Conservation (phyloP, 768 basidiomycete genomes). For the Clitopilus passeckerianus region DNA sequence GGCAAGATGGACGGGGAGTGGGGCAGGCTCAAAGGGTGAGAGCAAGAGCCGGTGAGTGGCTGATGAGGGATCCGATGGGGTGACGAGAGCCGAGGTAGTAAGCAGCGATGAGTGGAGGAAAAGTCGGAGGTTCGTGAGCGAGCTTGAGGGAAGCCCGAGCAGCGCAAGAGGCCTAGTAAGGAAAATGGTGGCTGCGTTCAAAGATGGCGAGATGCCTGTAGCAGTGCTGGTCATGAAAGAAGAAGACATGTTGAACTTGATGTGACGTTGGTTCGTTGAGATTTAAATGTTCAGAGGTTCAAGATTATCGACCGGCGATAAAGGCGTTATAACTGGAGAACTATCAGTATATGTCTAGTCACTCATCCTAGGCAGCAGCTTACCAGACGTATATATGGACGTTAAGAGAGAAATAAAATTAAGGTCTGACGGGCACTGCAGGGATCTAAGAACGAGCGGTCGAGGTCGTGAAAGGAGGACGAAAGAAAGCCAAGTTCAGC, state of each 20-base stretch:
- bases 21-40: slow-evolving; percentile 17
- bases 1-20: slow-evolving; percentile 28
- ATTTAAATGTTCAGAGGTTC: background rate
- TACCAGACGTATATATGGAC: background rate
- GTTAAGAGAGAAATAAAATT: background rate
- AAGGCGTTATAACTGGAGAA: background rate
- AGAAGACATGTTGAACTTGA: background rate
- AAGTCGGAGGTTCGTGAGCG: slow-evolving; percentile 19
- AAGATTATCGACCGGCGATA: slow-evolving; percentile 1
- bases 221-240: slow-evolving; percentile 15
- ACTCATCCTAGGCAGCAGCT: background rate
- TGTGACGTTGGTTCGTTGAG: too few relatives aligned
- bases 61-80: slow-evolving; percentile 12
- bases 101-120: slow-evolving; percentile 18
- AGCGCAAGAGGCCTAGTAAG: slow-evolving; percentile 30
- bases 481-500: slow-evolving; percentile 1
- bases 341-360: background rate
- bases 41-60: slow-evolving; percentile 12
- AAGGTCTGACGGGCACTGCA: background rate
- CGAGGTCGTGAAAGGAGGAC: background rate
- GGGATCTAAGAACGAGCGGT: background rate
- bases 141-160: slow-evolving; percentile 12
- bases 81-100: slow-evolving; percentile 17
- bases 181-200: slow-evolving; percentile 28
- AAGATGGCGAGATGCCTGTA: slow-evolving; percentile 13